A percentile compares a stretch with the other conserved stretches of the same genome.
Evolutionary conservation across 495 filamentous ascomycete genomes (phyloP).

Genomic region (Neurospora tetraspora): DNA sequence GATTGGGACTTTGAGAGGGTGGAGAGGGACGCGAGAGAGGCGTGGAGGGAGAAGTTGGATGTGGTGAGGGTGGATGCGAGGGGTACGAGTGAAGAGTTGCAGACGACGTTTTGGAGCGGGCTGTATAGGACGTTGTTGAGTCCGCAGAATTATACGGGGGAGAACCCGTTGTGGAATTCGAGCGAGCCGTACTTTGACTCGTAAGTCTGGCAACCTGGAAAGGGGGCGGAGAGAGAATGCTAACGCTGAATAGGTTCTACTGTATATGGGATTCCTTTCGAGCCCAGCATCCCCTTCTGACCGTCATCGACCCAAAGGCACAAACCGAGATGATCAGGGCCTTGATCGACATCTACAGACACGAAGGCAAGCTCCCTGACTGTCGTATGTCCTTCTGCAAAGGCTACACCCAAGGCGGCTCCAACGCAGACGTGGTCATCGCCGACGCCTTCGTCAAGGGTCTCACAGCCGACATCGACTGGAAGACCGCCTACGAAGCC

Average conservation of each 20-base stretch:
- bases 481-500: slow-evolving; percentile 58
- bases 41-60: slow-evolving; percentile 52
- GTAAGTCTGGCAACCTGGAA: slow-evolving; percentile 25
- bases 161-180: slow-evolving; percentile 63
- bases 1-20: slow-evolving; percentile 51
- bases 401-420: slow-evolving; percentile 62
- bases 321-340: slow-evolving; percentile 60
- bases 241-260: slow-evolving; percentile 39
- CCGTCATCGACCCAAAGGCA: slow-evolving; percentile 52
- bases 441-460: slow-evolving; percentile 61
- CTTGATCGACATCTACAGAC: slow-evolving; percentile 58
- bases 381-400: slow-evolving; percentile 54
- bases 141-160: slow-evolving; percentile 66
- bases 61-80: slow-evolving; percentile 44
- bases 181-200: slow-evolving; percentile 66
- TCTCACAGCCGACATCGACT: slow-evolving; percentile 49
- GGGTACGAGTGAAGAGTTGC: slow-evolving; percentile 44
- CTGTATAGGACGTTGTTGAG: slow-evolving; percentile 54
- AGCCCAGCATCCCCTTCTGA: slow-evolving; percentile 57
- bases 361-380: slow-evolving; percentile 51
- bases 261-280: slow-evolving; percentile 70
- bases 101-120: slow-evolving; percentile 58
- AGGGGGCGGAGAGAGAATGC: slow-evolving; percentile 9
- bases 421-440: slow-evolving; percentile 63
- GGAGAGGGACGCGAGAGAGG: slow-evolving; percentile 37